These are phyloP conservation scores for Triglochin maritima DNA, from an alignment of 106 monocot species.

Conservation along the genomic window DNA sequence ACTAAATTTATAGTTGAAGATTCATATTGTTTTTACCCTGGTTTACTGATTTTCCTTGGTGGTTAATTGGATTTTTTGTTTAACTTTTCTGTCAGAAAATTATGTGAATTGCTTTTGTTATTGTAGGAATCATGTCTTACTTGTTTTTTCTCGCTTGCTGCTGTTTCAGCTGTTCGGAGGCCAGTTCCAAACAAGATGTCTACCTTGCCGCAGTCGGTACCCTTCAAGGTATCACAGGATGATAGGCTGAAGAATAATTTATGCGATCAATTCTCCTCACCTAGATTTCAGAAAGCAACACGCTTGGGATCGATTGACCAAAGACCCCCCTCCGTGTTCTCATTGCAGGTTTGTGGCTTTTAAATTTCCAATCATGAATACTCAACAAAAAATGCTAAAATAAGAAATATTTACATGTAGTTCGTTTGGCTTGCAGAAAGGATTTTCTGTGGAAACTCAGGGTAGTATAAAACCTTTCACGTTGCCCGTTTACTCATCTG, in stretches of 20 bases:
- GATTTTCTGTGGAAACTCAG: no score
- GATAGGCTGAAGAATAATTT: not conserved
- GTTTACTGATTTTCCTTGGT: no score
- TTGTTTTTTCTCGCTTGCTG: no score
- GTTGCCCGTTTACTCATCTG: not conserved
- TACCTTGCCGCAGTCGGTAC: not conserved
- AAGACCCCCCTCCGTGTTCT: not conserved
- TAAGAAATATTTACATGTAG: no score
- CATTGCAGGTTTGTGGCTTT: not conserved
- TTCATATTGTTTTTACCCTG: no score
- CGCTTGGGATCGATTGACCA: not conserved
- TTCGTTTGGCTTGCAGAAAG: no score
- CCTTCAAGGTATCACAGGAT: not conserved
- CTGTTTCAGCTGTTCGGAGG: not conserved
- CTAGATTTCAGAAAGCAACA: not conserved
- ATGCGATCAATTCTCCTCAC: not conserved
- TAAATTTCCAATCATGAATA: not conserved
- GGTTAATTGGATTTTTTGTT: no score
- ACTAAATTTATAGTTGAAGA: no score
- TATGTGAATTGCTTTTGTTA: no score
- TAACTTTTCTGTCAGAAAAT: no score
- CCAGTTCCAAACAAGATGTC: not conserved
- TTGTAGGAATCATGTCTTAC: no score
- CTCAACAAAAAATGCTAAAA: no score
- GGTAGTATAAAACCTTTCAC: not conserved